Conservation (phyloP, 805 yeast genomes). For the Lachancea cidri region DNA sequence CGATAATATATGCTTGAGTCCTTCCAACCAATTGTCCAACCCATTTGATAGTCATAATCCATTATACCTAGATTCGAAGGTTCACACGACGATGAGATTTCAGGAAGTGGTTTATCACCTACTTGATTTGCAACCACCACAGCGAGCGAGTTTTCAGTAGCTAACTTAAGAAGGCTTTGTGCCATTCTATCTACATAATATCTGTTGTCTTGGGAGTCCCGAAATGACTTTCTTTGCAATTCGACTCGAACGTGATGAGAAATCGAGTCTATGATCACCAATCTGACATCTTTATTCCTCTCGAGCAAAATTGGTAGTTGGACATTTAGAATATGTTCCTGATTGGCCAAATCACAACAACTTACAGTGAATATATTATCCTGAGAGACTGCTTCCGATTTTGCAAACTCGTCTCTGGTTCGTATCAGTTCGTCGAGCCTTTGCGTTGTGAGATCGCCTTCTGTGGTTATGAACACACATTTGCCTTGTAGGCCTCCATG, state of each 20-base stretch:
- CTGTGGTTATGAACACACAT: slow-evolving; percentile 77
- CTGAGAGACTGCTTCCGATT: slow-evolving; percentile 29
- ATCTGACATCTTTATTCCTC: slow-evolving; percentile 37
- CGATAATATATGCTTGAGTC: slow-evolving; percentile 33
- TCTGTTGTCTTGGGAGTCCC: slow-evolving; percentile 37
- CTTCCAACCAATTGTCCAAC: slow-evolving; percentile 77
- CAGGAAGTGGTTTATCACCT: slow-evolving; percentile 44
- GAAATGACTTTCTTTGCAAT: slow-evolving; percentile 36
- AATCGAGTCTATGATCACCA: slow-evolving; percentile 74
- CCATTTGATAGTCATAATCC: slow-evolving; percentile 58
- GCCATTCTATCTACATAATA: slow-evolving; percentile 41
- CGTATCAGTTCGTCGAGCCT: slow-evolving; percentile 50
- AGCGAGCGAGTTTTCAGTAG: slow-evolving; percentile 47
- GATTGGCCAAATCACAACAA: slow-evolving; percentile 65
- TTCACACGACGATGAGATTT: slow-evolving; percentile 7
- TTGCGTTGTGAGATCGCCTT: slow-evolving; percentile 62
- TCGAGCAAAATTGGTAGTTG: slow-evolving; percentile 59
- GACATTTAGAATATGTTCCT: slow-evolving; percentile 63
- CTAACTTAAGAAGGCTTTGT: slow-evolving; percentile 44
- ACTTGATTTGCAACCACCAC: slow-evolving; percentile 77
- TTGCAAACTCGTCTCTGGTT: slow-evolving; percentile 24
- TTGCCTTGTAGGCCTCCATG: slow-evolving; percentile 46
- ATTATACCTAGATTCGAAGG: slow-evolving; percentile 17
- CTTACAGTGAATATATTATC: slow-evolving; percentile 46
- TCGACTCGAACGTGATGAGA: slow-evolving; percentile 76